Evolutionary conservation across 306 rosid species (phyloP).

Genomic region (Corylus avellana): DNA sequence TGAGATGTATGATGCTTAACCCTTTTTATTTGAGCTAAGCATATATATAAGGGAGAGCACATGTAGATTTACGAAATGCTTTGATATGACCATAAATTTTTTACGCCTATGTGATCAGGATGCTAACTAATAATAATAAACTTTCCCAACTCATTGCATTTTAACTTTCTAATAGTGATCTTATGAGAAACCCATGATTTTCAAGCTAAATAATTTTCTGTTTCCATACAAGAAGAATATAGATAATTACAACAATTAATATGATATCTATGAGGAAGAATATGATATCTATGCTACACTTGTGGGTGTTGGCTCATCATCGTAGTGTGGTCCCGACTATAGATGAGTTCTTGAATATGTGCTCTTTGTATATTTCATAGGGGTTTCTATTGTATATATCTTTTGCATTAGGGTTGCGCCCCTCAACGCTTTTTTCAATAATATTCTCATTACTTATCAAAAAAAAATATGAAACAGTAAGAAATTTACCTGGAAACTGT

Average conservation of each 20-base stretch:
- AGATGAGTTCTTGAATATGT: too few relatives aligned
- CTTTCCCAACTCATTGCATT: slow-evolving; percentile 1
- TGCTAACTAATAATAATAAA: background rate
- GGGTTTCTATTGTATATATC: too few relatives aligned
- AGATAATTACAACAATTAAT: background rate
- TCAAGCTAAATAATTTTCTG: background rate
- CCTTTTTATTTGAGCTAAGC: background rate
- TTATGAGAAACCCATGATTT: slow-evolving; percentile 6
- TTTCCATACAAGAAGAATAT: background rate
- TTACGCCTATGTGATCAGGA: background rate
- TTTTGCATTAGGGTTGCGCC: too few relatives aligned
- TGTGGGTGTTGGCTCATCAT: too few relatives aligned
- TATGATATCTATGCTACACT: too few relatives aligned
- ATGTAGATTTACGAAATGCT: background rate
- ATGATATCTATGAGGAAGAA: too few relatives aligned
- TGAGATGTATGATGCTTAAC: background rate
- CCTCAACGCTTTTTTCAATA: too few relatives aligned
- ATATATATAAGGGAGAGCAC: background rate
- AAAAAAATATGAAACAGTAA: slow-evolving; percentile 4
- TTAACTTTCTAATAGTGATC: slow-evolving; percentile 7
- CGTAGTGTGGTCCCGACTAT: too few relatives aligned
- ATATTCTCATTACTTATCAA: too few relatives aligned
- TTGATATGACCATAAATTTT: background rate
- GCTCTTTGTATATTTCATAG: too few relatives aligned
- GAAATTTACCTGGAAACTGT: slow-evolving; percentile 66